These are phyloP conservation scores for Exophiala spinifera DNA, from an alignment of 2,329 filamentous ascomycete genomes.

Conservation along the genomic window DNA sequence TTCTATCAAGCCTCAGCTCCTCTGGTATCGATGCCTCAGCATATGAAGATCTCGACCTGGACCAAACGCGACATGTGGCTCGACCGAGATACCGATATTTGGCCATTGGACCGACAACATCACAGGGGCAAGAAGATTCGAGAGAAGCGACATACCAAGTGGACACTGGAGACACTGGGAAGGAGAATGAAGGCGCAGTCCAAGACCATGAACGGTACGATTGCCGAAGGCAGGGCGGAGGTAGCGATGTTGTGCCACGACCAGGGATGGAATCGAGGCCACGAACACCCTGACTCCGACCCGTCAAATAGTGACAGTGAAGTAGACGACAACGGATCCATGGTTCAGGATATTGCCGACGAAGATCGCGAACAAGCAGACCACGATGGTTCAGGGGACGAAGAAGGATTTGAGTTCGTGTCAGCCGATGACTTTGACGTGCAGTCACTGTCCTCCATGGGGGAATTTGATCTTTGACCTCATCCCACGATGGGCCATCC, in stretches of 20 bases:
- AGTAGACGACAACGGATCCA: too few species aligned
- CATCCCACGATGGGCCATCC: too few species aligned
- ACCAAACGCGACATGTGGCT: slow-evolving; percentile 23
- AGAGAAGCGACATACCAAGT: slow-evolving; percentile 11
- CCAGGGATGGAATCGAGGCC: too few species aligned
- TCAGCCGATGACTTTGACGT: too few species aligned
- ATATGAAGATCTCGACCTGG: slow-evolving; percentile 5
- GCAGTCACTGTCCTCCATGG: too few species aligned
- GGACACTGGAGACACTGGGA: not conserved
- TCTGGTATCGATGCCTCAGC: not conserved
- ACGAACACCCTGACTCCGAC: too few species aligned
- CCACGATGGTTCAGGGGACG: too few species aligned
- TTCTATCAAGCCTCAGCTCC: not conserved
- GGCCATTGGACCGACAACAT: slow-evolving; percentile 16
- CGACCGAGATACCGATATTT: slow-evolving; percentile 12
- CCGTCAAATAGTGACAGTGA: too few species aligned
- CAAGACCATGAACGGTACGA: not conserved
- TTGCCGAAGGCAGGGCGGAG: not conserved
- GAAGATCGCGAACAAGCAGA: too few species aligned
- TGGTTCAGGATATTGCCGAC: too few species aligned
- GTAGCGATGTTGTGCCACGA: not conserved
- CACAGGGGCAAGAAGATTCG: slow-evolving; percentile 17
- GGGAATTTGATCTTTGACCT: too few species aligned
- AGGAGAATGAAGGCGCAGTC: slow-evolving; percentile 6
- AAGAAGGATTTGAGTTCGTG: too few species aligned